Conservation (phyloP, 768 basidiomycete genomes). For the Tricholoma furcatifolium region DNA sequence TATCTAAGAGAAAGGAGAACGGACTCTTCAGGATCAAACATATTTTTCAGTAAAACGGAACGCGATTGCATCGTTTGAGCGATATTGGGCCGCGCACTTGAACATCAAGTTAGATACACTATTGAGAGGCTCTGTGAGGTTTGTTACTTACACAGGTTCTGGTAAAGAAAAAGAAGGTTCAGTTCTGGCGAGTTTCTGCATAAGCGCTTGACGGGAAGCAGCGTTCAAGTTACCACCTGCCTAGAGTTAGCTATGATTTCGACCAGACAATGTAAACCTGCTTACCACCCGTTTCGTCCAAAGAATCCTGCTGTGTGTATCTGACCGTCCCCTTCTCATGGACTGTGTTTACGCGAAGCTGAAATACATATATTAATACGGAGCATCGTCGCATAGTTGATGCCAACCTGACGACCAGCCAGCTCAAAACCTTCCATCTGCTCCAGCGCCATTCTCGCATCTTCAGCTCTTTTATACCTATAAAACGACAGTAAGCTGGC, state of each 20-base stretch:
- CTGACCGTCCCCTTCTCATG: conserved; percentile 84
- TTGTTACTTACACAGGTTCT: conserved; percentile 55
- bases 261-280: not conserved
- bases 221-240: conserved; percentile 96
- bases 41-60: conserved; percentile 87
- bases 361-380: conserved; percentile 10
- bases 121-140: not conserved
- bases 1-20: conserved; percentile 25
- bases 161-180: conserved; percentile 59
- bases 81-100: conserved; percentile 74
- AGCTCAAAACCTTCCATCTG: conserved; percentile 99
- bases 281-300: conserved; percentile 89
- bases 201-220: conserved; percentile 97
- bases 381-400: not conserved
- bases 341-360: conserved; percentile 90
- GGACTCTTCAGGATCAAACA: conserved; percentile 97
- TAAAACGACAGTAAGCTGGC: not conserved
- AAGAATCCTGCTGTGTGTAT: conserved; percentile 73
- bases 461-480: conserved; percentile 88
- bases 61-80: conserved; percentile 86
- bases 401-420: conserved; percentile 84
- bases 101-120: conserved; percentile 6
- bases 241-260: conserved; percentile 2
- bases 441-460: conserved; percentile 95
- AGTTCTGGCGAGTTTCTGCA: conserved; percentile 99